Percentiles rank a stretch among this genome's conserved stretches.
Conservation (phyloP, 768 basidiomycete species). For the Boletus pseudo-olivaceus region DNA sequence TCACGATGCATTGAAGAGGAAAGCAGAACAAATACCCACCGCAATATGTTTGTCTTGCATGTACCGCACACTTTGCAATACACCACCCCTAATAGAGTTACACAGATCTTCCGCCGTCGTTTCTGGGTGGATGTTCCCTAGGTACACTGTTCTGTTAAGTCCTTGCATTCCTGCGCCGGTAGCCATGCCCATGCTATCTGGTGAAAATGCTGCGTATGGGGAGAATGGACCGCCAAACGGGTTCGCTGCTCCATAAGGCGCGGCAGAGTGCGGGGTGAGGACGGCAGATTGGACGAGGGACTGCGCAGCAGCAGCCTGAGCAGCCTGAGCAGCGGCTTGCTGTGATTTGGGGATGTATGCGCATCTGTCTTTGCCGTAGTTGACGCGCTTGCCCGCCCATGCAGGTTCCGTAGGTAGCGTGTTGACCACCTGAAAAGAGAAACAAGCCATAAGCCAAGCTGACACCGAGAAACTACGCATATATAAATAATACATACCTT, state of each 20-base stretch:
- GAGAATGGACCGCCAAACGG: conserved; percentile 38
- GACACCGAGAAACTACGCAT: not conserved
- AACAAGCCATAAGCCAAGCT: not conserved
- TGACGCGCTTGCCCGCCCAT: conserved; percentile 96
- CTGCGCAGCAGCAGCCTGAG: conserved; percentile 83
- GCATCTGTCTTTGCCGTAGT: conserved; percentile 98
- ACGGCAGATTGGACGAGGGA: conserved; percentile 52
- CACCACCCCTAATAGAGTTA: conserved; percentile 95
- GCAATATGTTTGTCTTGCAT: conserved; percentile 98
- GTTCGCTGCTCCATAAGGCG: conserved; percentile 29
- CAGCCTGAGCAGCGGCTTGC: conserved; percentile 83
- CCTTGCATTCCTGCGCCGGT: conserved; percentile 41
- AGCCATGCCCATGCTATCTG: conserved; percentile 36
- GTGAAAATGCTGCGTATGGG: conserved; percentile 51
- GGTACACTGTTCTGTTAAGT: conserved; percentile 90
- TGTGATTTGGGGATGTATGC: conserved; percentile 96
- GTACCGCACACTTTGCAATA: conserved; percentile 90
- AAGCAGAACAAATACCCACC: conserved; percentile 43
- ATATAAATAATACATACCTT: conserved; percentile 60
- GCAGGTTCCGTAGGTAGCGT: conserved; percentile 87
- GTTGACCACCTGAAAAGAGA: conserved; percentile 72
- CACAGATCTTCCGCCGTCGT: conserved; percentile 93
- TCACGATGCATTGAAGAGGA: not conserved
- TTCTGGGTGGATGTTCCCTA: conserved; percentile 97
- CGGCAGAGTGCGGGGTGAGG: conserved; percentile 29